Evolutionary conservation across 139 green algal genomes (phyloP).

Genomic region (Auxenochlorella protothecoides): DNA sequence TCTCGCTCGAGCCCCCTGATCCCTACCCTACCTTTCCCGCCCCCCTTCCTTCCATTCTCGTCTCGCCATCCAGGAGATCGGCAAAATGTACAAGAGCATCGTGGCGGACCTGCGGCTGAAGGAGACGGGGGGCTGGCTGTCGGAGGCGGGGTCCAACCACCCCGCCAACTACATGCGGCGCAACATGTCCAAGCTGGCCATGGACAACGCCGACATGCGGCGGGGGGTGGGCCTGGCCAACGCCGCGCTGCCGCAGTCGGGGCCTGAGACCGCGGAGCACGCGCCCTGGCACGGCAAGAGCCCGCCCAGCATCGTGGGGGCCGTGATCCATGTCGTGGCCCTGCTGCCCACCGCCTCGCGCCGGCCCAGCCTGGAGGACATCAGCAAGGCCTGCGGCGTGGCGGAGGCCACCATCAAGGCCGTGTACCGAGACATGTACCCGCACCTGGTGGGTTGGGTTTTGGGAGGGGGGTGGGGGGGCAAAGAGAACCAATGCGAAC

Average conservation of each 20-base stretch:
- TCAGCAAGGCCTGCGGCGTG: slow-evolving; percentile 36
- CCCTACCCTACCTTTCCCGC: no score
- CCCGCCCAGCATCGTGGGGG: slow-evolving; percentile 57
- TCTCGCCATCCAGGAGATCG: slow-evolving; percentile 33
- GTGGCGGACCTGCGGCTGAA: slow-evolving; percentile 44
- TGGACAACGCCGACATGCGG: slow-evolving; percentile 21
- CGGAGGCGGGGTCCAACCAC: slow-evolving; percentile 27
- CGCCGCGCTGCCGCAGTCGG: slow-evolving; percentile 20
- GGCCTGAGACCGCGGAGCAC: slow-evolving; percentile 8
- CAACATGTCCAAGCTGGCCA: slow-evolving; percentile 33
- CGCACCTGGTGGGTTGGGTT: slow-evolving; percentile 5
- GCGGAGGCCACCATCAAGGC: slow-evolving; percentile 43
- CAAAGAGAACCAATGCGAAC: no score
- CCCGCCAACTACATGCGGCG: slow-evolving; percentile 33
- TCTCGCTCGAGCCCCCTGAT: no score
- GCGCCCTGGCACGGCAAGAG: slow-evolving; percentile 57
- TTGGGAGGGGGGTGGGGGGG: no score
- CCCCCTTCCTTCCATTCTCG: background rate
- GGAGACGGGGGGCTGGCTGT: slow-evolving; percentile 11
- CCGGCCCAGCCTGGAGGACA: slow-evolving; percentile 15
- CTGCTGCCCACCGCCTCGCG: slow-evolving; percentile 26
- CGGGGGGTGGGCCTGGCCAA: slow-evolving; percentile 13
- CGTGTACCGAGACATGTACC: slow-evolving; percentile 39
- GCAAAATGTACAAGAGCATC: slow-evolving; percentile 46
- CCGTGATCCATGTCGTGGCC: slow-evolving; percentile 57